phyloP scores from a whole-genome alignment of 345 rosid genomes.

The Pelargonium nanum region DNA sequence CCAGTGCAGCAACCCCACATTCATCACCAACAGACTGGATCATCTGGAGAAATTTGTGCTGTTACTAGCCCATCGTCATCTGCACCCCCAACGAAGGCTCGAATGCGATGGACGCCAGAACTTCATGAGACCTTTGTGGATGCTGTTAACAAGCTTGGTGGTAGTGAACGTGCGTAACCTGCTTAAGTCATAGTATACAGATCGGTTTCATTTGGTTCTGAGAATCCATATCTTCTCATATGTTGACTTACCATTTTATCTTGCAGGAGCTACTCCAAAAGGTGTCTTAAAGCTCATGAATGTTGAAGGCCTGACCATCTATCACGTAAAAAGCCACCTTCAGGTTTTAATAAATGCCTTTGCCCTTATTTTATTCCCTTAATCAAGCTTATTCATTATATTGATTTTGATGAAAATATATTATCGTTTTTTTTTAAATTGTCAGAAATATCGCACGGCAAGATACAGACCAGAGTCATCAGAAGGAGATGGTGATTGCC shows the following conservation, averaged over 20 bases:
- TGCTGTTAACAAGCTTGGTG: constrained; percentile 84
- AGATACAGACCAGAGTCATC: constrained; percentile 68
- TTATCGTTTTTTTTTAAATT: constrained; percentile 13
- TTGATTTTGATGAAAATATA: constrained; percentile 6
- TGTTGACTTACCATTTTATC: constrained; percentile 13
- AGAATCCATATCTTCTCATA: constrained; percentile 2
- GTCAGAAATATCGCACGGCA: constrained; percentile 94
- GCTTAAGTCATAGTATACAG: background rate
- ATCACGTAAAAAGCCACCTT: constrained; percentile 96
- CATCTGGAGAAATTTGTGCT: constrained; percentile 21
- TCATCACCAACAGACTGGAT: constrained; percentile 31
- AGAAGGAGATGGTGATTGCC: constrained; percentile 31
- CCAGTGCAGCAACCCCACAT: constrained; percentile 24
- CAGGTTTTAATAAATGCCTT: constrained; percentile 42
- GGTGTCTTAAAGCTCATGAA: constrained; percentile 80
- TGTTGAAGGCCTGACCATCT: constrained; percentile 69
- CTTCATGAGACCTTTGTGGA: constrained; percentile 90
- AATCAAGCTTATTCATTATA: constrained; percentile 1
- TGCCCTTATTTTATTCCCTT: constrained; percentile 8
- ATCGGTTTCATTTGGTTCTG: background rate
- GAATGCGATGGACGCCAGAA: constrained; percentile 97
- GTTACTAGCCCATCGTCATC: constrained; percentile 22
- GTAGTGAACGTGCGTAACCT: constrained; percentile 62
- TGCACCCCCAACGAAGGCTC: constrained; percentile 38
- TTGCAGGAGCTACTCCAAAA: constrained; percentile 88